A percentile compares a stretch with the other conserved stretches of the same genome.
Conservation (phyloP, 176 grass and related monocot genomes). For the Oryza glumipatula region DNA sequence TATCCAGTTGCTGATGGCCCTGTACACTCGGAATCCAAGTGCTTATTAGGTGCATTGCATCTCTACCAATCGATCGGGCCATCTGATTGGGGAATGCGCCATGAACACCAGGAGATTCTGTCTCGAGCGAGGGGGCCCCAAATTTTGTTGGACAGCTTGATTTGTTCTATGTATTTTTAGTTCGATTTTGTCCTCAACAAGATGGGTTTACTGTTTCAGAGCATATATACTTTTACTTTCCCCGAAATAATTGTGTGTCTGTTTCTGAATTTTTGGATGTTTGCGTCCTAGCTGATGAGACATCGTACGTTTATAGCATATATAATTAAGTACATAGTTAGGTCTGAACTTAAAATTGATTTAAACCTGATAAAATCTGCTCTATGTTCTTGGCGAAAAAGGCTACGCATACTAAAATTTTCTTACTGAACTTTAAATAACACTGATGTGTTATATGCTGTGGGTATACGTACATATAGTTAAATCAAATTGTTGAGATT, state of each 20-base stretch:
- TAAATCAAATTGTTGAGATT: too few species aligned
- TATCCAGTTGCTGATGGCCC: neutral
- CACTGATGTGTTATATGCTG: too few species aligned
- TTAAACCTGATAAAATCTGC: neutral
- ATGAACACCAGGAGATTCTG: conserved; percentile 5
- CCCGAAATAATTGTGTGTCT: neutral
- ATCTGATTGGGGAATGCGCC: neutral
- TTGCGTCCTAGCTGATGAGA: neutral
- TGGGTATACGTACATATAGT: too few species aligned
- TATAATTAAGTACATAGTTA: neutral
- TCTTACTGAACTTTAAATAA: too few species aligned
- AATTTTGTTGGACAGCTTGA: conserved; percentile 2
- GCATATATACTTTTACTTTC: conserved; percentile 1
- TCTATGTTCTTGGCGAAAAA: neutral
- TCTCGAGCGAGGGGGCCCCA: neutral
- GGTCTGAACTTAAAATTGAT: neutral
- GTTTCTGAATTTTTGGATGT: neutral
- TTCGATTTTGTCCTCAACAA: neutral
- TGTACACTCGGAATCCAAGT: conserved; percentile 4
- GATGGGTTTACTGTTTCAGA: neutral
- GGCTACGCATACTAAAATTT: too few species aligned
- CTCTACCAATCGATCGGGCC: neutral
- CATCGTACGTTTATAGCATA: neutral
- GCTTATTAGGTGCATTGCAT: conserved; percentile 21
- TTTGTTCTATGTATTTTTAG: neutral